Evolutionary conservation across 2,329 filamentous ascomycete species (phyloP), one percentile per base, ranked within the genome.

Genomic region (Ascochyta fabae): DNA sequence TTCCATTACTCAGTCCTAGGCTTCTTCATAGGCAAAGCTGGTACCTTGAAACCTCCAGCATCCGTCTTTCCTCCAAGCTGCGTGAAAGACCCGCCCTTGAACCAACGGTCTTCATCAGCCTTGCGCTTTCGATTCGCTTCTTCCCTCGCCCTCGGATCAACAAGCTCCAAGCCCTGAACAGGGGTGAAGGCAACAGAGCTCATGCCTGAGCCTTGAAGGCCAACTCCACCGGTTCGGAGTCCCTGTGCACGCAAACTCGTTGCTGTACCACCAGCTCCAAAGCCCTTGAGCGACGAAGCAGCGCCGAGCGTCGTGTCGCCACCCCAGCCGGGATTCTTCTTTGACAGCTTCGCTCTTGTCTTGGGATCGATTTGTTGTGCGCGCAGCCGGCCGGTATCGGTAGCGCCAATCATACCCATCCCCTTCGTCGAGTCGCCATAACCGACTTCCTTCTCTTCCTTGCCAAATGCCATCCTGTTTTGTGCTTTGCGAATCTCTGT

Each of bases 251-350:
- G 86, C 16, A 97, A 83, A 81, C 91, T 77, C 81, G 82, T 83
- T n/a, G 82, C 80, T 27, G 79, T 91, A 45, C 84, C 84, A 5
- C 81, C 81, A 62, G 87, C 86, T 16, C 89, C 90, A 62, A 96
- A 92, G 4, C 88, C 88, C 54, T 91, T 87, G 53, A 97, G 84
- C 26, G 91, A 94, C 1, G 92, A 92, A 1, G 66, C 66, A 29
- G 70, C 65, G 31, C 71, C 71, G 8, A 72, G 65, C 0, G 72
- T 89, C 3, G 87, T 83, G 24, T 84, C 84, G 55, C 88, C 88
- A 51, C 93, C 94, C 95, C 95, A 99, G 24, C 95, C 95, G 68
- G 96, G 93, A 78, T 94, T 96, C 80, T 96, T 97, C 74, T 93
- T 93, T 71, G 90, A 92, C 39, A 99, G 86, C 75, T 96, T 97